Base-by-base conservation (phyloP, 345 rosid genomes). In the Erucastrum elatum region DNA sequence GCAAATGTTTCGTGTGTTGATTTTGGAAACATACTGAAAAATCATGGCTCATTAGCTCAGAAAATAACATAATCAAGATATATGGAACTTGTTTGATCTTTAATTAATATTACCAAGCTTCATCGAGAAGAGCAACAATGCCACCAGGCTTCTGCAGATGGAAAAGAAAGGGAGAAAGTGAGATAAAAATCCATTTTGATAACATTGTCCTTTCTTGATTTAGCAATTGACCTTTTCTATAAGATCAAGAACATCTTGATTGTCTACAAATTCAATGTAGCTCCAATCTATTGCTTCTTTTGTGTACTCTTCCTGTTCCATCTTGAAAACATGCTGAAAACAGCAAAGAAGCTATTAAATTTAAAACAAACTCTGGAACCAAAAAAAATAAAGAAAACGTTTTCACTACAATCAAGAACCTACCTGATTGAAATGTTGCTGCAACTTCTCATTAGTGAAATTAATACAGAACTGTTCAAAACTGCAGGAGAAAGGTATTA, bases 121-220 rank as follows among this genome's bases (percentile, higher is more conserved):
- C 96, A 81, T 91, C 96, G 26, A 91, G 92, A 46, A 91, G 92
- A 65, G 96, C 94, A 75, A 91, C 30, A 31, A 89, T 89, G 26
- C 96, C 96, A 55, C 96, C 91, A 26, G 96, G 96, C 81, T 91
- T 91, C 96, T 91, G 86, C 77, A 84, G 72, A 60, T 61, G 34
- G 25, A 64, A 35, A 66, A 27, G 13, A 61, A 60, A 21, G 21
- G 51, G n/a, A 16, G 10, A 75, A 17, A 62, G 51, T 44, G 51
- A 44, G 51, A 3, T 44, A 44, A 44, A 3, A 0, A 44, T 44
- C 4, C 5, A 44, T 11, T 0, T 39, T 39, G 44, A 2, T 9
- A 39, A 9, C 44, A 39, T 9, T 39, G 11, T 39, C 44, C 12
- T 44, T 44, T 44, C 51, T 44, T 11, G n/a, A 11, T 12, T n/a